Evolutionary conservation across 208 protist species (phyloP).

Genomic region (Angomonas deanei): DNA sequence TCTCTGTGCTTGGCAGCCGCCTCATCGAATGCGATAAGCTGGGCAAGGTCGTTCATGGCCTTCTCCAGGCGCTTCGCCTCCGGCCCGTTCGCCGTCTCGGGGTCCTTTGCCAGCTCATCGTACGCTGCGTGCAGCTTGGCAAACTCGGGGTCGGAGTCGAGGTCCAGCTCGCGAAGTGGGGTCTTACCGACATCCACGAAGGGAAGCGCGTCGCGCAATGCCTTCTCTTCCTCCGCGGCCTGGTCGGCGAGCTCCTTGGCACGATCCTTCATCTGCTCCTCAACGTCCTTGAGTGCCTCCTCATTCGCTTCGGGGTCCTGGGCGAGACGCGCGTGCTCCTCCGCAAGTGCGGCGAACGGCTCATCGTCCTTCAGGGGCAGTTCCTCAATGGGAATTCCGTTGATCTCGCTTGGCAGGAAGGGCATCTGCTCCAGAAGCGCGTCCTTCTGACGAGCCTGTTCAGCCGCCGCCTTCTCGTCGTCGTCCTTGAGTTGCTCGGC

Average conservation of each 20-base stretch:
- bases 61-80: conserved; percentile 22
- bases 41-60: conserved; percentile 16
- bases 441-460: conserved; percentile 12
- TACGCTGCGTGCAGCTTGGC: conserved; percentile 22
- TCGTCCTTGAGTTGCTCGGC: conserved; percentile 22
- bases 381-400: conserved; percentile 5
- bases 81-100: conserved; percentile 12
- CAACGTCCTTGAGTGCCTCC: conserved; percentile 1
- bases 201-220: conserved; percentile 18
- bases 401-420: conserved; percentile 10
- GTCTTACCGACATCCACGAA: conserved; percentile 19
- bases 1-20: no score
- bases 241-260: conserved; percentile 14
- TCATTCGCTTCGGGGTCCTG: neutral
- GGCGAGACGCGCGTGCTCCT: conserved; percentile 10
- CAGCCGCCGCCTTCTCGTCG: conserved; percentile 6
- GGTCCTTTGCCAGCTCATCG: conserved; percentile 28
- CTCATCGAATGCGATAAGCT: no score
- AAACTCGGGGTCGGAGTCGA: conserved; percentile 20
- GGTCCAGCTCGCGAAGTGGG: conserved; percentile 26
- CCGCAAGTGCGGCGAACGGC: conserved; percentile 9
- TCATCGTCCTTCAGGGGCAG: conserved; percentile 14
- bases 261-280: conserved; percentile 10
- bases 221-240: conserved; percentile 15
- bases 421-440: conserved; percentile 16